These are phyloP conservation scores for Aquilaria agallochum DNA, from an alignment of 441 rosid genomes.

Conservation along the genomic window DNA sequence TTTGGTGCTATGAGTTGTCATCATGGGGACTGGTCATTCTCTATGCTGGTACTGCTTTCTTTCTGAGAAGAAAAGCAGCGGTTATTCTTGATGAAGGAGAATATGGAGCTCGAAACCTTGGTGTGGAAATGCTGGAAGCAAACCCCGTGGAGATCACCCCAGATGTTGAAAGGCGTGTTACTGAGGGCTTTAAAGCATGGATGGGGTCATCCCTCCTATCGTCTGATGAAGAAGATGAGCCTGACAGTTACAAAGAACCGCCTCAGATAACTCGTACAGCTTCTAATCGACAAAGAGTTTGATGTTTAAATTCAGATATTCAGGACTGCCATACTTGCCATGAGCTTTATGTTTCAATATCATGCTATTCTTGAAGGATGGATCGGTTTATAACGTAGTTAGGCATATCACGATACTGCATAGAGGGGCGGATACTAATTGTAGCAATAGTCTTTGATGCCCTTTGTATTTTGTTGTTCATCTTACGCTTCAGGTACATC, in stretches of 20 bases:
- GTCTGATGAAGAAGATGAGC: slow-evolving; percentile 88
- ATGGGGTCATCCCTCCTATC: slow-evolving; percentile 81
- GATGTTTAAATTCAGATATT: slow-evolving; percentile 7
- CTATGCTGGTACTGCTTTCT: slow-evolving; percentile 67
- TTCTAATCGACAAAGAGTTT: slow-evolving; percentile 38
- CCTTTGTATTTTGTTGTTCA: not conserved
- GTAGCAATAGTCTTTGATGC: not conserved
- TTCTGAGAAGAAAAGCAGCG: slow-evolving; percentile 69
- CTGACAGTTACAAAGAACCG: slow-evolving; percentile 41
- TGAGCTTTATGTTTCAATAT: not conserved
- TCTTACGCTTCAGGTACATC: slow-evolving; percentile 1
- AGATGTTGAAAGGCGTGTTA: slow-evolving; percentile 71
- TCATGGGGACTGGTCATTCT: slow-evolving; percentile 76
- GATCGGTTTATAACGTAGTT: slow-evolving; percentile 13
- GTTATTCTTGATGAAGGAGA: slow-evolving; percentile 65
- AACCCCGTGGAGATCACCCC: slow-evolving; percentile 65
- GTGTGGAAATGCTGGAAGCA: slow-evolving; percentile 86
- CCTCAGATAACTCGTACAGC: slow-evolving; percentile 24
- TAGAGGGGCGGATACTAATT: not conserved
- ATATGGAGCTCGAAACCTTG: slow-evolving; percentile 46
- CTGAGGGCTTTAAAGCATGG: slow-evolving; percentile 86
- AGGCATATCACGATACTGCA: not conserved
- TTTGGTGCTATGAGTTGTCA: slow-evolving; percentile 92
- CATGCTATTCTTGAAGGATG: slow-evolving; percentile 8
- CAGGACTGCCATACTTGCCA: not conserved